These are phyloP conservation scores for Acacia confusa DNA, from an alignment of 306 rosid species.

Conservation along the genomic window DNA sequence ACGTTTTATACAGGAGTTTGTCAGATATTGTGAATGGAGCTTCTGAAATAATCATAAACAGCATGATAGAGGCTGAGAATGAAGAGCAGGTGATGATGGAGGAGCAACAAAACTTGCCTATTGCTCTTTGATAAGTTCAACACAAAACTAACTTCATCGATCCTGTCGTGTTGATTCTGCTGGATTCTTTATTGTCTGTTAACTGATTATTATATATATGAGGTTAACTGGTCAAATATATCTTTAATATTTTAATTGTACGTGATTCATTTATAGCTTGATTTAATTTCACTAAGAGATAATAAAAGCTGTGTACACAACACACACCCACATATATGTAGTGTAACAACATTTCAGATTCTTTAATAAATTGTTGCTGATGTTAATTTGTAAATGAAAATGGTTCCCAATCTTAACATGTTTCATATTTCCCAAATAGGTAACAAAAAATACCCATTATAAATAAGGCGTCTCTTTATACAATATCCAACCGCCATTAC, in stretches of 20 bases:
- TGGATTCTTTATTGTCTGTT: background rate
- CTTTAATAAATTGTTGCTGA: background rate
- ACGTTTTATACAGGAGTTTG: constrained; percentile 52
- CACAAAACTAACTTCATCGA: background rate
- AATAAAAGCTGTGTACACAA: background rate
- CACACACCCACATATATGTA: background rate
- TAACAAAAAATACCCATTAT: background rate
- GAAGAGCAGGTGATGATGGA: constrained; percentile 31
- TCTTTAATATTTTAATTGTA: background rate
- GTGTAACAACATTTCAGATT: background rate
- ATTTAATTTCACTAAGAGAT: background rate
- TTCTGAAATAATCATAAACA: constrained; percentile 57
- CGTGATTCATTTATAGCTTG: constrained; percentile 12
- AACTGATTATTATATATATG: background rate
- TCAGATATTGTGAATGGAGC: constrained; percentile 64
- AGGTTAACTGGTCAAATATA: background rate
- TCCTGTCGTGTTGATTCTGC: background rate
- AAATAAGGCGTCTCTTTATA: background rate
- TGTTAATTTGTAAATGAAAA: background rate
- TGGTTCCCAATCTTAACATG: background rate
- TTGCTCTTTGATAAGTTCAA: constrained; percentile 22
- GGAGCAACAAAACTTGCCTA: constrained; percentile 34
- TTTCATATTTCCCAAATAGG: background rate
- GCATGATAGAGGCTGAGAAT: constrained; percentile 64
- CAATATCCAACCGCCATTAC: background rate